phyloP scores from a whole-genome alignment of 352 stramenopile genomes.

The Pythium oligandrum region DNA sequence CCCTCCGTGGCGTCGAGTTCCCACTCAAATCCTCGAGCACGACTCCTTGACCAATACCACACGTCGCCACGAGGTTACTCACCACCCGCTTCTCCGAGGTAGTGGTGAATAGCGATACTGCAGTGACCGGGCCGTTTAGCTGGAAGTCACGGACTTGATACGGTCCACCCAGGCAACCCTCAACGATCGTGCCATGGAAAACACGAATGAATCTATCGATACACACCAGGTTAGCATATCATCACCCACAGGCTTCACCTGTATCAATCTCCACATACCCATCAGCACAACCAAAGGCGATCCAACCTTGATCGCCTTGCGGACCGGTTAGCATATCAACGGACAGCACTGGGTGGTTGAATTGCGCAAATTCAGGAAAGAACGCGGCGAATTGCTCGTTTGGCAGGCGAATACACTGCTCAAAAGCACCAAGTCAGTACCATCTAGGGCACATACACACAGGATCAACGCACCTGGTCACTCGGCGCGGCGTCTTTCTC shows the following conservation, averaged over 20 bases:
- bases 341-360: conserved; percentile 46
- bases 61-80: conserved; percentile 45
- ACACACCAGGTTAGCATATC: no score
- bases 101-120: conserved; percentile 41
- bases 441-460: not conserved
- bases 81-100: not conserved
- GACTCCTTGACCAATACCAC: conserved; percentile 51
- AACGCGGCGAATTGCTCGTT: conserved; percentile 63
- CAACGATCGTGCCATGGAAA: conserved; percentile 30
- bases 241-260: no score
- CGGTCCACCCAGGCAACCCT: conserved; percentile 32
- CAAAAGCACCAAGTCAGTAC: not conserved
- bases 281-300: conserved; percentile 67
- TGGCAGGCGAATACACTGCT: conserved; percentile 40
- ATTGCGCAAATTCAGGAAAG: conserved; percentile 64
- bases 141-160: conserved; percentile 47
- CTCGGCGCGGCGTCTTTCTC: conserved; percentile 11
- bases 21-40: conserved; percentile 47
- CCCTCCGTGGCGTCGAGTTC: conserved; percentile 12
- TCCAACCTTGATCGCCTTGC: conserved; percentile 27
- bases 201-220: conserved; percentile 41
- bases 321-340: conserved; percentile 31
- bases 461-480: conserved; percentile 1
- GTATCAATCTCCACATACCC: conserved; percentile 26
- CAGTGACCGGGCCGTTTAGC: conserved; percentile 57